A percentile compares a stretch with the other conserved stretches of the same genome.
Conservation (phyloP, 805 yeast genomes). For the Monosporozyma yasuniensis region DNA sequence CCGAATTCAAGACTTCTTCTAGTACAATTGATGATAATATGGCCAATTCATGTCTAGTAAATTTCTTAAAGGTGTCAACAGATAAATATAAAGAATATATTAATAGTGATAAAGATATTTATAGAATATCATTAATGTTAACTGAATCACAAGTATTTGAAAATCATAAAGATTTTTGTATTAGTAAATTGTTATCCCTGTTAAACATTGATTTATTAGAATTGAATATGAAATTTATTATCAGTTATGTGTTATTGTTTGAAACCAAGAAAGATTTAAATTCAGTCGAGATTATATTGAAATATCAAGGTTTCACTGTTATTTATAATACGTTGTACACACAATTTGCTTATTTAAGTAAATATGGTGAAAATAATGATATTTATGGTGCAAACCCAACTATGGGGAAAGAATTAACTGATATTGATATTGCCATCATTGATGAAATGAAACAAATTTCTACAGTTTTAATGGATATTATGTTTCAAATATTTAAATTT, state of each 20-base stretch:
- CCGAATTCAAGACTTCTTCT: background rate
- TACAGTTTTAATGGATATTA: conserved; percentile 40
- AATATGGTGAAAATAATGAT: conserved; percentile 21
- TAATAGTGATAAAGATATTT: conserved; percentile 28
- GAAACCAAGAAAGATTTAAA: conserved; percentile 37
- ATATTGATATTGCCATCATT: conserved; percentile 28
- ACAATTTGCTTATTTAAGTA: conserved; percentile 27
- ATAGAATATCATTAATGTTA: conserved; percentile 30
- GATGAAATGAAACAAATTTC: conserved; percentile 33
- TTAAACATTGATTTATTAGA: conserved; percentile 32
- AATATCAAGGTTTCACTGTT: conserved; percentile 44
- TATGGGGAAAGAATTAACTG: conserved; percentile 9
- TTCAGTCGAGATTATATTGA: conserved; percentile 38
- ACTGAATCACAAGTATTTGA: conserved; percentile 32
- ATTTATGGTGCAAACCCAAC: conserved; percentile 3
- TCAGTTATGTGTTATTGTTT: conserved; percentile 37
- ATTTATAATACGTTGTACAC: conserved; percentile 36
- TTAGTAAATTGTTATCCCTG: conserved; percentile 41
- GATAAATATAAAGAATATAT: conserved; percentile 22
- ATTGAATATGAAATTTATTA: conserved; percentile 32
- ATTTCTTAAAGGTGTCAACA: conserved; percentile 21
- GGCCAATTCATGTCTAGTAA: conserved; percentile 22
- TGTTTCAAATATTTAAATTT: conserved; percentile 47
- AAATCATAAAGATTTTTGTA: conserved; percentile 35
- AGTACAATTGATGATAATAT: conserved; percentile 14